Evolutionary conservation across 75 land plant species (phyloP).

Genomic region (Isoetes taiwanensis): DNA sequence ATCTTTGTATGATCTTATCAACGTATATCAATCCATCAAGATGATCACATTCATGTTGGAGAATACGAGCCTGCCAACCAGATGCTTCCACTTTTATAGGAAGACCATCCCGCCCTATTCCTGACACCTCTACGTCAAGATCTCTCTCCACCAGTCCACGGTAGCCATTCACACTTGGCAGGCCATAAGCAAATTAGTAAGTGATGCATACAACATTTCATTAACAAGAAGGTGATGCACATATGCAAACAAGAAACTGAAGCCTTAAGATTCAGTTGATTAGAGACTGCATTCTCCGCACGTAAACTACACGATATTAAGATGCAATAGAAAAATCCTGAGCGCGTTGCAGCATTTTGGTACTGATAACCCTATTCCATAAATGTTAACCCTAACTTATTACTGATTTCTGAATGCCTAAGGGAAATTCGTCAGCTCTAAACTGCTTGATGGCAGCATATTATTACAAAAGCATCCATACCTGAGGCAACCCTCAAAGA

Average conservation of each 20-base stretch:
- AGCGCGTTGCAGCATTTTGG: background rate
- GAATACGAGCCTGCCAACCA: constrained; percentile 95
- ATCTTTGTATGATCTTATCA: constrained; percentile 67
- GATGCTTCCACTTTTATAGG: constrained; percentile 64
- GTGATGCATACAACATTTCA: background rate
- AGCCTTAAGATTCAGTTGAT: background rate
- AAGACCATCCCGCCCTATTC: constrained; percentile 61
- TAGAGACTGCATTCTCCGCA: background rate
- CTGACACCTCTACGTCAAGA: constrained; percentile 81
- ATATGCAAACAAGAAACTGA: background rate
- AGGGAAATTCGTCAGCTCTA: background rate
- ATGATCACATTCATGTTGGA: constrained; percentile 98
- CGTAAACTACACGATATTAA: background rate
- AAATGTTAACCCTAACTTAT: background rate
- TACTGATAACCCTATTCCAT: background rate
- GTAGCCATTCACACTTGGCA: constrained; percentile 66
- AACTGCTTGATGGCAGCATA: background rate
- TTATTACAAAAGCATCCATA: constrained; percentile 13
- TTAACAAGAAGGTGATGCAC: background rate
- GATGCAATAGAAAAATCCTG: background rate
- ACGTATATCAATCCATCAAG: constrained; percentile 74
- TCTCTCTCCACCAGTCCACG: constrained; percentile 70
- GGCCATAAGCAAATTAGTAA: background rate
- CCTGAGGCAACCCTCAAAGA: constrained; percentile 97
- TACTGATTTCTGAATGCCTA: no score